A percentile compares a stretch with the other conserved stretches of the same genome.
These are phyloP conservation scores for Blastomyces emzantsi DNA, from an alignment of 2,329 filamentous ascomycete genomes.

Conservation along the genomic window DNA sequence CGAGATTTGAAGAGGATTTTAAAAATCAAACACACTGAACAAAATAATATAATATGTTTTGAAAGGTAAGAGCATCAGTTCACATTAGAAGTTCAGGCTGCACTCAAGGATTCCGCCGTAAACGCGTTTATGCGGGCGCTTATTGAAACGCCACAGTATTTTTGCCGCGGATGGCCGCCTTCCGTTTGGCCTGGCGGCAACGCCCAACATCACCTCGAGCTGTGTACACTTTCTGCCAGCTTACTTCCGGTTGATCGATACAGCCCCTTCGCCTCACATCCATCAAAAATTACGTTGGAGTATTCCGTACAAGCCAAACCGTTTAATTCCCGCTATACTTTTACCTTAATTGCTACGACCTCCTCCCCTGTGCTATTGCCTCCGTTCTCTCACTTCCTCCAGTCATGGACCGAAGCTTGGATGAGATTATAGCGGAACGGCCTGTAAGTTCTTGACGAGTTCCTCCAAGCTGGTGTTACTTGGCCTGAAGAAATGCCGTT, in stretches of 20 bases:
- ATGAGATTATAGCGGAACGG: conserved; percentile 55
- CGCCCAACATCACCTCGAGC: not conserved
- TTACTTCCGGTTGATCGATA: not conserved
- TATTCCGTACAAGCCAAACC: not conserved
- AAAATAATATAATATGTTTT: no score
- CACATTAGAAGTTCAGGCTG: no score
- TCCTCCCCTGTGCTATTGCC: not conserved
- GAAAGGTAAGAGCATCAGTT: no score
- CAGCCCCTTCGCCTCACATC: not conserved
- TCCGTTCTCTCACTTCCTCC: not conserved
- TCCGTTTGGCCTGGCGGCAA: not conserved
- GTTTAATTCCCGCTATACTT: no score
- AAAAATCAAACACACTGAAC: no score
- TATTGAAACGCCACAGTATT: not conserved
- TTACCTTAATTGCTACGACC: not conserved
- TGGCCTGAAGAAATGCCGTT: not conserved
- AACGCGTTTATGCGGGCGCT: not conserved
- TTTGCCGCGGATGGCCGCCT: conserved; percentile 1
- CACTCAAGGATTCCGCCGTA: no score
- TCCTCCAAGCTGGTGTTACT: not conserved
- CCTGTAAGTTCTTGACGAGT: conserved; percentile 38
- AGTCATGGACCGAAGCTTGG: conserved; percentile 54
- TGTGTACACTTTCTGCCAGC: not conserved
- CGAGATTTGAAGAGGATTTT: no score
- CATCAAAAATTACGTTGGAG: no score